Conservation (phyloP, 2,329 filamentous ascomycete genomes). For the Colletotrichum falcatum region DNA sequence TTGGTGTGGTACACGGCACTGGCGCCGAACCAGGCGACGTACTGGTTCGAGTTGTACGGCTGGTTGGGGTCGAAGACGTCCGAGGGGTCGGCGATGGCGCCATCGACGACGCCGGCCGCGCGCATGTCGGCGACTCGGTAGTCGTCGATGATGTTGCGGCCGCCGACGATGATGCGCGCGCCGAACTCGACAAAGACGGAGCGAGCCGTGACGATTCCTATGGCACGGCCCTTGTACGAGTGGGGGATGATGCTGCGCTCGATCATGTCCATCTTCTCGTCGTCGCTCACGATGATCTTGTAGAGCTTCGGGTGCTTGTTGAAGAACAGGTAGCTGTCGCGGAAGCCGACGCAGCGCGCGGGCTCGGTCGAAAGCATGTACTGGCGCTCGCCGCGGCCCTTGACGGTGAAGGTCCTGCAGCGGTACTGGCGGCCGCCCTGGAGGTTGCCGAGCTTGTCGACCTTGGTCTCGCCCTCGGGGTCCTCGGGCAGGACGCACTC, state of each 20-base stretch:
- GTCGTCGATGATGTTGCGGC: slow-evolving; percentile 87
- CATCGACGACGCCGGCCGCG: slow-evolving; percentile 84
- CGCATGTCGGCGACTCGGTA: slow-evolving; percentile 84
- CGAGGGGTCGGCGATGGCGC: slow-evolving; percentile 90
- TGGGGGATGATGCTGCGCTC: slow-evolving; percentile 95
- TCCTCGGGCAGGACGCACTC: slow-evolving; percentile 92
- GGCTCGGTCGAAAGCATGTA: slow-evolving; percentile 99
- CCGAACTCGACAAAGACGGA: slow-evolving; percentile 98
- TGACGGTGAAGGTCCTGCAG: slow-evolving; percentile 93
- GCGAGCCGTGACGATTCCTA: slow-evolving; percentile 94
- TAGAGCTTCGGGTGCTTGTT: slow-evolving; percentile 96
- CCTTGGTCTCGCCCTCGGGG: slow-evolving; percentile 89
- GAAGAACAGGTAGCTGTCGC: slow-evolving; percentile 98
- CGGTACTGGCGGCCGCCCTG: slow-evolving; percentile 90
- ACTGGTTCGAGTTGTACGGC: slow-evolving; percentile 98
- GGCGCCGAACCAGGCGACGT: slow-evolving; percentile 97
- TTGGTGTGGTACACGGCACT: slow-evolving; percentile 94
- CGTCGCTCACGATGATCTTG: slow-evolving; percentile 98
- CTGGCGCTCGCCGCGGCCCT: slow-evolving; percentile 82
- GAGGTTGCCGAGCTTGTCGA: slow-evolving; percentile 88
- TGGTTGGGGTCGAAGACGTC: slow-evolving; percentile 83
- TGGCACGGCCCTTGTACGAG: slow-evolving; percentile 97
- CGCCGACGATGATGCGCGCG: slow-evolving; percentile 91
- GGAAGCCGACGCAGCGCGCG: slow-evolving; percentile 94
- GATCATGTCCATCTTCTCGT: slow-evolving; percentile 97